A percentile compares a stretch with the other conserved stretches of the same genome.
phyloP scores from a whole-genome alignment of 768 basidiomycete species.

The Crucibulum laeve region DNA sequence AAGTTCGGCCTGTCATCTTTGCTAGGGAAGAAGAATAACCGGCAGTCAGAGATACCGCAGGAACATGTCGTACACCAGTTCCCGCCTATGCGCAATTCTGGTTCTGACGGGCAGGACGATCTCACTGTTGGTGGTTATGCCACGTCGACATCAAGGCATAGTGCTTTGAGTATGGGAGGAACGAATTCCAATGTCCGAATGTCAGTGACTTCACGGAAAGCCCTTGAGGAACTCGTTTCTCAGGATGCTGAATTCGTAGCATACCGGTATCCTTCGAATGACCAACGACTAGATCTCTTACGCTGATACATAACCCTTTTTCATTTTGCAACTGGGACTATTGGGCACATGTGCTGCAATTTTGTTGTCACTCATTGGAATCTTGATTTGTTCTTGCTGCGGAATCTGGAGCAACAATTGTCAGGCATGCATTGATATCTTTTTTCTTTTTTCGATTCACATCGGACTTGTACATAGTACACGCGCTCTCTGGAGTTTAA shows the following conservation, averaged over 20 bases:
- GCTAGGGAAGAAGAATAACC: constrained; percentile 50
- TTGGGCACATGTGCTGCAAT: background rate
- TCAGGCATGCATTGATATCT: constrained; percentile 4
- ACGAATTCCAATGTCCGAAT: constrained; percentile 39
- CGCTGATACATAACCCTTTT: constrained; percentile 25
- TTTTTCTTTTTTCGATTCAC: constrained; percentile 11
- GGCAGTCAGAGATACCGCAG: constrained; percentile 27
- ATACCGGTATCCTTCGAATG: constrained; percentile 80
- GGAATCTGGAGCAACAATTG: too few relatives aligned
- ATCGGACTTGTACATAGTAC: constrained; percentile 17
- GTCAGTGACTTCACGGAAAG: constrained; percentile 66
- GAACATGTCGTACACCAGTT: constrained; percentile 39
- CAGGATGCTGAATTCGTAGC: constrained; percentile 84
- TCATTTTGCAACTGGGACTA: background rate
- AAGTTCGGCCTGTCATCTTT: constrained; percentile 66
- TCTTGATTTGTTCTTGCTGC: too few relatives aligned
- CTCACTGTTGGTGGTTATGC: constrained; percentile 38
- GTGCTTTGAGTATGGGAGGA: constrained; percentile 35
- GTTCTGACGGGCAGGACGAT: constrained; percentile 49
- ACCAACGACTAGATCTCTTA: constrained; percentile 62
- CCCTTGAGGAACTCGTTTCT: constrained; percentile 75
- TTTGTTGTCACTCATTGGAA: constrained; percentile 1
- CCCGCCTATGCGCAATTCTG: constrained; percentile 40
- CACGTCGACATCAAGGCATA: constrained; percentile 47
- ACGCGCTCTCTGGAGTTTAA: constrained; percentile 6